Percentiles rank a stretch among this genome's conserved stretches.
Evolutionary conservation across 371 early-diverging fungal species (phyloP).

Genomic region (Mycotypha africana): DNA sequence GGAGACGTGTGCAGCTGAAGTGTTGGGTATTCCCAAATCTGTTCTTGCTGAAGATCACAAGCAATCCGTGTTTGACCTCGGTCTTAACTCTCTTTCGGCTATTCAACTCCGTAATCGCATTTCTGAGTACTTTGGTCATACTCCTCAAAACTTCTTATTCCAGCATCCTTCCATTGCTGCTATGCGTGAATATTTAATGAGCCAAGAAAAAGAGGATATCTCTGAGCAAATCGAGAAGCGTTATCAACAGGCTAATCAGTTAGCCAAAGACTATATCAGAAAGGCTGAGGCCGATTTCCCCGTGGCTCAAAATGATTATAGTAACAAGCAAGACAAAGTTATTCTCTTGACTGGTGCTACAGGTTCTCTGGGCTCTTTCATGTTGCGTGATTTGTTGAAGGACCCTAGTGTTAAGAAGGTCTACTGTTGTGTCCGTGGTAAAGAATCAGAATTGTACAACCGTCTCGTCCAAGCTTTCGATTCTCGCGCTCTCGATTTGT

Average conservation of each 20-base stretch:
- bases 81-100: conserved; percentile 18
- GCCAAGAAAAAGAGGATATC: neutral
- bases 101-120: conserved; percentile 24
- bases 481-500: conserved; percentile 18
- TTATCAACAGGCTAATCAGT: conserved; percentile 5
- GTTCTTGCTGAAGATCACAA: neutral
- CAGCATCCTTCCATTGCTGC: conserved; percentile 18
- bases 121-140: conserved; percentile 8
- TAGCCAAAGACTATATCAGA: conserved; percentile 14
- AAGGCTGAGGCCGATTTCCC: conserved; percentile 18
- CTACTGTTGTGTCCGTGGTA: conserved; percentile 27
- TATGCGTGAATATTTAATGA: conserved; percentile 9
- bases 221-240: neutral
- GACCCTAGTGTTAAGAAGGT: conserved; percentile 20
- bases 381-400: conserved; percentile 26
- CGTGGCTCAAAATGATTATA: conserved; percentile 2
- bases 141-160: conserved; percentile 34
- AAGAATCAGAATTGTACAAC: neutral
- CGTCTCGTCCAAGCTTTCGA: conserved; percentile 23
- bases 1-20: conserved; percentile 1
- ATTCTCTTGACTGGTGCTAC: conserved; percentile 40
- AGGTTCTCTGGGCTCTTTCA: conserved; percentile 36
- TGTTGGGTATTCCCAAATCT: conserved; percentile 5
- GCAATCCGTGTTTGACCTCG: conserved; percentile 23
- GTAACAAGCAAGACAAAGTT: conserved; percentile 8